phyloP scores from a whole-genome alignment of 2,329 filamentous ascomycete genomes.

The Ophiostoma sp. region DNA sequence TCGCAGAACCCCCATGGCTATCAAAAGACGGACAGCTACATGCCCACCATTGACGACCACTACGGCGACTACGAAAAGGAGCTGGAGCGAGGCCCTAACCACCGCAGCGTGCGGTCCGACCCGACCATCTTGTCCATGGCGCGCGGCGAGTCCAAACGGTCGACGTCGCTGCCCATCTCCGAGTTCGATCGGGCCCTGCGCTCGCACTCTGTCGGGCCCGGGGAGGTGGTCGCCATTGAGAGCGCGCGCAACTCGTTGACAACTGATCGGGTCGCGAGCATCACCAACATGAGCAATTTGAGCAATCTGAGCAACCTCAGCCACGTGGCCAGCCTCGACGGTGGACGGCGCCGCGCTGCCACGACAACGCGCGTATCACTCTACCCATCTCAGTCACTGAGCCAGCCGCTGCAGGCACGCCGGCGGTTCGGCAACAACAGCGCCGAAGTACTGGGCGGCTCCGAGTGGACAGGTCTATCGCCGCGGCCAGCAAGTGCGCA shows the following conservation, averaged over 20 bases:
- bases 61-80: not conserved
- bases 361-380: conserved; percentile 37
- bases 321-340: not conserved
- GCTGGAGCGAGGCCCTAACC: conserved; percentile 32
- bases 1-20: not conserved
- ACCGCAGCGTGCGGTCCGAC: conserved; percentile 44
- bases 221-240: conserved; percentile 49
- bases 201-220: conserved; percentile 55
- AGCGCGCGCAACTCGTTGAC: conserved; percentile 50
- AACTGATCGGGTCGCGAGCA: not conserved
- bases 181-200: conserved; percentile 56
- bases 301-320: conserved; percentile 1
- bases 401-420: conserved; percentile 23
- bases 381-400: conserved; percentile 27
- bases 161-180: conserved; percentile 54
- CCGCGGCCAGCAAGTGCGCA: conserved; percentile 58
- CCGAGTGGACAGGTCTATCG: conserved; percentile 49
- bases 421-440: conserved; percentile 30
- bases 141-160: conserved; percentile 45
- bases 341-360: conserved; percentile 37
- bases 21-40: conserved; percentile 3
- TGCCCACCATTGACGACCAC: conserved; percentile 7
- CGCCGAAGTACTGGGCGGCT: conserved; percentile 32
- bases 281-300: not conserved
- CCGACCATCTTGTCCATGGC: conserved; percentile 36